Conservation (phyloP, 2,329 filamentous ascomycete genomes). For the Metarhizium rileyi region DNA sequence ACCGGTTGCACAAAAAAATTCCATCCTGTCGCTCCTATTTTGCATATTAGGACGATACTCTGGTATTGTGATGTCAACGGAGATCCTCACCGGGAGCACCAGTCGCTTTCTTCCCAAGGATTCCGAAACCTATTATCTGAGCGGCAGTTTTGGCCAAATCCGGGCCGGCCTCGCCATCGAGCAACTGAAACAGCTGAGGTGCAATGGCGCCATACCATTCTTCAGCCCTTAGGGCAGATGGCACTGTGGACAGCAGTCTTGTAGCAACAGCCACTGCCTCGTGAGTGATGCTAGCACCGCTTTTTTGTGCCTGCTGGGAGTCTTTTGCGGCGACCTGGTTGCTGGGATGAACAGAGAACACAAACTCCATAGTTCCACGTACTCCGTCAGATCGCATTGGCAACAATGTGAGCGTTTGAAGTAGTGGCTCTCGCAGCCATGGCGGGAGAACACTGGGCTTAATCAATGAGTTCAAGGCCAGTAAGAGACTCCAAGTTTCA, state of each 20-base stretch:
- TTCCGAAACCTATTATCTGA: conserved; percentile 42
- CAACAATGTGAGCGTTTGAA: conserved; percentile 47
- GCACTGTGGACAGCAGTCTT: conserved; percentile 50
- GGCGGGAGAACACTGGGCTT: conserved; percentile 48
- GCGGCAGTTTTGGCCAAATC: conserved; percentile 27
- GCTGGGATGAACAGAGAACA: conserved; percentile 58
- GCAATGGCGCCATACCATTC: conserved; percentile 52
- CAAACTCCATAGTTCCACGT: conserved; percentile 58
- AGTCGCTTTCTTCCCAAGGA: conserved; percentile 52
- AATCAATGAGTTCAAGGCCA: conserved; percentile 52
- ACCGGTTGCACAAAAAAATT: conserved; percentile 50
- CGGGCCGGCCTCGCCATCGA: conserved; percentile 42
- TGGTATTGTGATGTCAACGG: background rate
- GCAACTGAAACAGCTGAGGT: conserved; percentile 49
- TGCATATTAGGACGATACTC: background rate
- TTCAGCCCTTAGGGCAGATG: conserved; percentile 41
- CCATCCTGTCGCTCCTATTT: conserved; percentile 49
- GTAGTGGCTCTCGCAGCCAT: conserved; percentile 50
- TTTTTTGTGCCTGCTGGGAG: conserved; percentile 36
- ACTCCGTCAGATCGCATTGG: conserved; percentile 56
- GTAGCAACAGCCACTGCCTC: conserved; percentile 57
- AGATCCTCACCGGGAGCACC: conserved; percentile 46
- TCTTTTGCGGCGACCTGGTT: conserved; percentile 31
- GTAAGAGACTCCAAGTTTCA: conserved; percentile 43
- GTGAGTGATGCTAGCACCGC: conserved; percentile 55